These are phyloP conservation scores for Penicillium canescens DNA, from an alignment of 495 filamentous ascomycete genomes.

Conservation along the genomic window DNA sequence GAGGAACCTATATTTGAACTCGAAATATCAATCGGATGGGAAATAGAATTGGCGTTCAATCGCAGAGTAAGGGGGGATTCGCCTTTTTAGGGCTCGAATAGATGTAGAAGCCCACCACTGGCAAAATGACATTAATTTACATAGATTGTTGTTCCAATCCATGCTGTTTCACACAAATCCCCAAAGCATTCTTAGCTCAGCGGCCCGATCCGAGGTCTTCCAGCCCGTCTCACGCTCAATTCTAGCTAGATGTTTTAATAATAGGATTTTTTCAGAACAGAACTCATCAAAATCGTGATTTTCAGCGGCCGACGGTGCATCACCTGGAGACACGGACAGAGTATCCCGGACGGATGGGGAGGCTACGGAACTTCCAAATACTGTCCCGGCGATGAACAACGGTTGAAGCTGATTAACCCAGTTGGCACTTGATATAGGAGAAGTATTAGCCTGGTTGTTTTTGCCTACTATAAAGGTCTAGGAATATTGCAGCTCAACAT, in stretches of 20 bases:
- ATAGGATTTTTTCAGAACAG: constrained; percentile 12
- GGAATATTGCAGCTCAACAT: constrained; percentile 1
- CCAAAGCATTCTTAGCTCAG: constrained; percentile 14
- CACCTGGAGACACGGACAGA: neutral
- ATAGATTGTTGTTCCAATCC: too few relatives aligned
- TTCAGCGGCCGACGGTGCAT: neutral
- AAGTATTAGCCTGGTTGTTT: neutral
- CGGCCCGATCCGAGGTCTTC: constrained; percentile 18
- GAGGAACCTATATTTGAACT: too few relatives aligned
- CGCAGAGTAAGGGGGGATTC: too few relatives aligned
- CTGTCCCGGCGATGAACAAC: constrained; percentile 5
- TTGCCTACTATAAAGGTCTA: neutral
- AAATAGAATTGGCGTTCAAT: too few relatives aligned
- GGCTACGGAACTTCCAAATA: constrained; percentile 4
- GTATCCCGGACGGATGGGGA: neutral
- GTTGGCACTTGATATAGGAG: constrained; percentile 6
- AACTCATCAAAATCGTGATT: constrained; percentile 5
- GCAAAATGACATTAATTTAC: too few relatives aligned
- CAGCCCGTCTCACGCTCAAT: constrained; percentile 19
- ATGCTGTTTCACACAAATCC: constrained; percentile 5
- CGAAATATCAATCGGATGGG: too few relatives aligned
- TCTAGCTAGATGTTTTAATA: constrained; percentile 16
- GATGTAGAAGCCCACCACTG: too few relatives aligned
- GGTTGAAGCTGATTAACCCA: constrained; percentile 18
- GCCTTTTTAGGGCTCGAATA: too few relatives aligned